phyloP scores from a whole-genome alignment of 2,329 filamentous ascomycete genomes.

The Fusarium mundagurra region DNA sequence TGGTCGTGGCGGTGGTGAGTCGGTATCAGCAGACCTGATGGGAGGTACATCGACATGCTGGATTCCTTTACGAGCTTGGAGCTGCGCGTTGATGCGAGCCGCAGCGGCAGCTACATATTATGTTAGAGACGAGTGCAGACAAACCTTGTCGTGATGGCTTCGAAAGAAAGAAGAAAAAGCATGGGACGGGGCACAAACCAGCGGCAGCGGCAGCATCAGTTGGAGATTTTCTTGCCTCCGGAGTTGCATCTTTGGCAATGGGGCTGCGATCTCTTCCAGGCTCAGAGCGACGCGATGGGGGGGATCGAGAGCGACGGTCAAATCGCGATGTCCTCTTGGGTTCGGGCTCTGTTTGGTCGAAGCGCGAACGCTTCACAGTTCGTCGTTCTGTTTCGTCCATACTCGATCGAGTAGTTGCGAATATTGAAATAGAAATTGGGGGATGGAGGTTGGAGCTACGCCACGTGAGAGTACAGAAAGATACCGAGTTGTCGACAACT shows the following conservation, averaged over 20 bases:
- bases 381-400: slow-evolving; percentile 82
- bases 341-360: slow-evolving; percentile 90
- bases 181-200: slow-evolving; percentile 60
- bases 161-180: not conserved
- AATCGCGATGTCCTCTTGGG: slow-evolving; percentile 82
- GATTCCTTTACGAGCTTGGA: slow-evolving; percentile 87
- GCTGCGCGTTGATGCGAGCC: slow-evolving; percentile 84
- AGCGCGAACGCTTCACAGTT: slow-evolving; percentile 84
- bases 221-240: slow-evolving; percentile 59
- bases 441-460: not conserved
- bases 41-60: slow-evolving; percentile 92
- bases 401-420: slow-evolving; percentile 11
- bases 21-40: slow-evolving; percentile 69
- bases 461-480: not conserved
- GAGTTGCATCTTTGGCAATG: slow-evolving; percentile 58
- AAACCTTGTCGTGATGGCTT: slow-evolving; percentile 15
- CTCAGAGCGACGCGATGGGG: slow-evolving; percentile 73
- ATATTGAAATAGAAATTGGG: not conserved
- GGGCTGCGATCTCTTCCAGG: slow-evolving; percentile 82
- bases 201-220: slow-evolving; percentile 80
- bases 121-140: slow-evolving; percentile 1
- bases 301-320: slow-evolving; percentile 90
- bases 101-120: slow-evolving; percentile 78
- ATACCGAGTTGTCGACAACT: not conserved
- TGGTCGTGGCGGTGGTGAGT: slow-evolving; percentile 55